Conservation (phyloP, 2,329 filamentous ascomycete genomes). For the Zymoseptoria tritici region DNA sequence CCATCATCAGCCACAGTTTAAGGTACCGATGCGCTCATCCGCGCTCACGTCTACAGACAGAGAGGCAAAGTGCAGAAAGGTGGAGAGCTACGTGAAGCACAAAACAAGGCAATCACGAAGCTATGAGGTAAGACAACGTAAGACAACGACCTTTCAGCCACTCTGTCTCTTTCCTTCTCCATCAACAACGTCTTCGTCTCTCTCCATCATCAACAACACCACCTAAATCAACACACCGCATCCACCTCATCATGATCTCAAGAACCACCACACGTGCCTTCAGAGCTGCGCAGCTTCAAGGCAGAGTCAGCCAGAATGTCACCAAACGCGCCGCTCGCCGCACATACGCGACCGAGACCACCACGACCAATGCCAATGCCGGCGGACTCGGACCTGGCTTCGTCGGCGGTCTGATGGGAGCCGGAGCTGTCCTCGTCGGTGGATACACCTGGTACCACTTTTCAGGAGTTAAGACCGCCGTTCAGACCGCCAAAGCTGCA, state of each 20-base stretch:
- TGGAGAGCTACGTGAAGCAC: background rate
- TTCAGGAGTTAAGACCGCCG: constrained; percentile 44
- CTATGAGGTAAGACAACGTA: background rate
- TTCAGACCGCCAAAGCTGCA: constrained; percentile 47
- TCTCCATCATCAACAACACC: background rate
- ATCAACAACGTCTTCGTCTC: background rate
- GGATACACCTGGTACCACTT: constrained; percentile 43
- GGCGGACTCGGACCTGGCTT: constrained; percentile 6
- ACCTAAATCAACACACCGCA: background rate
- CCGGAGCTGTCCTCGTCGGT: constrained; percentile 5
- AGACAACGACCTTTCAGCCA: background rate
- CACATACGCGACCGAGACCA: constrained; percentile 7
- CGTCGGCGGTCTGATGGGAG: constrained; percentile 12
- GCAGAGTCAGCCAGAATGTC: background rate
- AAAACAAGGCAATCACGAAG: background rate
- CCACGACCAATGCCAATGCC: background rate
- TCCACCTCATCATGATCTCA: background rate
- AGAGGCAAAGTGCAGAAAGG: background rate
- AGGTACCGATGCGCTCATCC: background rate
- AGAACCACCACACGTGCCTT: constrained; percentile 11
- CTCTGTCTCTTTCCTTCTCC: background rate
- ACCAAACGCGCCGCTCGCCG: constrained; percentile 4
- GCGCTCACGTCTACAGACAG: constrained; percentile 1
- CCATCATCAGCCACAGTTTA: background rate
- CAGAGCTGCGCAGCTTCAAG: constrained; percentile 3